Percentiles rank a stretch among this genome's conserved stretches.
phyloP scores from a whole-genome alignment of 306 rosid genomes.

The Styphnolobium japonicum region DNA sequence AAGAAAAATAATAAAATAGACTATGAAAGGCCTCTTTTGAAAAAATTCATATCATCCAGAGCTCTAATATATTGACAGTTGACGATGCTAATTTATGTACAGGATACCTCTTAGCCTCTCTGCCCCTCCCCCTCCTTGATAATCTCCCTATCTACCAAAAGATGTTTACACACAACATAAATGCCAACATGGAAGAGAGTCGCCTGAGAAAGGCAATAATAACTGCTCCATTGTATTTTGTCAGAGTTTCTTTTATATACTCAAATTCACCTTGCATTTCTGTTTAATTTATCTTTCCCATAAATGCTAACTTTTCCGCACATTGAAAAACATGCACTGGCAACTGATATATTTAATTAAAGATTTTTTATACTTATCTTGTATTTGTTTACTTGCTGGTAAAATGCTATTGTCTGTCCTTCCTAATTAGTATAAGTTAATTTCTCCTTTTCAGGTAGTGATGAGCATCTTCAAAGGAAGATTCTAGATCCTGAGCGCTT shows the following conservation, averaged over 20 bases:
- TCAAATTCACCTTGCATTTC: neutral
- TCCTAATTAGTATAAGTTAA: neutral
- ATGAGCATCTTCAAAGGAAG: slow-evolving; percentile 50
- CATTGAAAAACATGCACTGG: neutral
- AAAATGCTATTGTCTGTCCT: neutral
- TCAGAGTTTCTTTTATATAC: neutral
- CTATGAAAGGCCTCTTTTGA: neutral
- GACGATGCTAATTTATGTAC: neutral
- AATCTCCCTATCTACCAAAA: neutral
- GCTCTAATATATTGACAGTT: neutral
- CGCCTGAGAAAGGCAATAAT: neutral
- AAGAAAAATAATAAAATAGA: neutral
- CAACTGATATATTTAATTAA: neutral
- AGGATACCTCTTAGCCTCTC: neutral
- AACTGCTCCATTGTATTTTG: neutral
- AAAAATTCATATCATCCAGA: neutral
- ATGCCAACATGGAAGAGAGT: neutral
- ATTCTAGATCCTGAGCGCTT: slow-evolving; percentile 67
- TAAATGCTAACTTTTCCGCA: neutral
- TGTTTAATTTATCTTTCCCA: neutral
- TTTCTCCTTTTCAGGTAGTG: slow-evolving; percentile 54
- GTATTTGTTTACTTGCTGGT: neutral
- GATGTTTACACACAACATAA: neutral
- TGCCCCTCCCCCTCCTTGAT: neutral
- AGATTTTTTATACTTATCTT: neutral